Conservation (phyloP, 2,329 filamentous ascomycete species). For the Botryosphaeria dothidea region DNA sequence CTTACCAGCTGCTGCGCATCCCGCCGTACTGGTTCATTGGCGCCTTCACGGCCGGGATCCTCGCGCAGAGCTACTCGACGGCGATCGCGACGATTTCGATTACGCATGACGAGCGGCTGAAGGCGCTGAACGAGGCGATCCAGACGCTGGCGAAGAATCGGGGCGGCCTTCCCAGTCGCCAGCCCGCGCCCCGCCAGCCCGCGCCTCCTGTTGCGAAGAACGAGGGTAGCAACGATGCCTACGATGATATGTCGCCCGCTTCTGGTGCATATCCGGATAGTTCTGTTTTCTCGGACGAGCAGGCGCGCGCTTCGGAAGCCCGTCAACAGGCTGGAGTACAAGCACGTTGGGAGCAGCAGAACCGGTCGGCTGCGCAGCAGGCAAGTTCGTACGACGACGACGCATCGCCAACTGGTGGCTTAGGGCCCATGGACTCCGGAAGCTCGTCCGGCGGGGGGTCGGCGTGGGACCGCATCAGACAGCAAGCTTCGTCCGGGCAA, state of each 20-base stretch:
- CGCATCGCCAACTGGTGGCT: conserved; percentile 38
- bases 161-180: background rate
- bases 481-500: conserved; percentile 29
- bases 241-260: conserved; percentile 45
- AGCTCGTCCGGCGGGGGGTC: conserved; percentile 31
- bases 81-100: background rate
- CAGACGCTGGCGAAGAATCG: background rate
- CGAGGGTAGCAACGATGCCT: conserved; percentile 11
- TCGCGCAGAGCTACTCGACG: background rate
- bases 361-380: conserved; percentile 18
- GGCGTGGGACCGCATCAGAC: conserved; percentile 47
- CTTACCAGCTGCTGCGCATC: conserved; percentile 32
- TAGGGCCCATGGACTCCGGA: conserved; percentile 34
- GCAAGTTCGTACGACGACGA: conserved; percentile 32
- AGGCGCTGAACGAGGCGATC: conserved; percentile 9
- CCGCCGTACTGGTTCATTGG: conserved; percentile 36
- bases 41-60: conserved; percentile 30
- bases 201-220: background rate
- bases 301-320: conserved; percentile 25
- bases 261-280: conserved; percentile 33
- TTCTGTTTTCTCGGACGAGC: conserved; percentile 32
- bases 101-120: conserved; percentile 29
- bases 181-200: background rate
- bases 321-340: background rate
- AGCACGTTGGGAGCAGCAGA: conserved; percentile 20